These are phyloP conservation scores for Parafenestella ontariensis DNA, from an alignment of 2,329 filamentous ascomycete genomes.

Conservation along the genomic window DNA sequence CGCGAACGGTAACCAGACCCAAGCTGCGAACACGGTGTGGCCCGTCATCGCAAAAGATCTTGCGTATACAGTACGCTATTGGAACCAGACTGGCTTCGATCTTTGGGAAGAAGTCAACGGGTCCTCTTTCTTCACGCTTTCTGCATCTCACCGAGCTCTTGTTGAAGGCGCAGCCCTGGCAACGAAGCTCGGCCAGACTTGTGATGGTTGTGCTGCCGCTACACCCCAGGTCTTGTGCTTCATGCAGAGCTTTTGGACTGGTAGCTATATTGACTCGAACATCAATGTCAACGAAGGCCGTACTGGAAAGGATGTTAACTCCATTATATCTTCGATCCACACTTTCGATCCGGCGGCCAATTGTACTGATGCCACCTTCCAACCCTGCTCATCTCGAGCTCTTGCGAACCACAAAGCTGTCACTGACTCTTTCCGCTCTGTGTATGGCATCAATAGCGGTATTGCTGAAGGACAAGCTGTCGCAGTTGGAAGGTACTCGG, in stretches of 20 bases:
- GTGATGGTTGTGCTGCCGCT: conserved; percentile 66
- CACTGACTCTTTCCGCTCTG: conserved; percentile 74
- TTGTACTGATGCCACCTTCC: conserved; percentile 76
- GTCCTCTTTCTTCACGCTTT: conserved; percentile 80
- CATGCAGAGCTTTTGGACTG: conserved; percentile 76
- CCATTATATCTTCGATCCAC: conserved; percentile 62
- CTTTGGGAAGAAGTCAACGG: conserved; percentile 84
- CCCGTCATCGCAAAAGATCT: conserved; percentile 79
- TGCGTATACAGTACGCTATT: conserved; percentile 74
- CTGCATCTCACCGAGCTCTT: conserved; percentile 70
- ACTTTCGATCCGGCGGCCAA: conserved; percentile 71
- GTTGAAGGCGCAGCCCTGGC: conserved; percentile 72
- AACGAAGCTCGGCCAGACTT: conserved; percentile 65
- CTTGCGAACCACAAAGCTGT: conserved; percentile 79
- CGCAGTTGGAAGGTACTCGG: conserved; percentile 53
- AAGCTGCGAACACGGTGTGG: conserved; percentile 64
- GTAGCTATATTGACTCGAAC: conserved; percentile 72
- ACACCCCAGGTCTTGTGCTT: conserved; percentile 77
- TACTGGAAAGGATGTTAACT: conserved; percentile 75
- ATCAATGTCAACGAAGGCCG: conserved; percentile 66
- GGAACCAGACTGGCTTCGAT: conserved; percentile 70
- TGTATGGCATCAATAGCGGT: conserved; percentile 74
- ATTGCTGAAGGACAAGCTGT: conserved; percentile 65
- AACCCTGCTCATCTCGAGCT: conserved; percentile 68
- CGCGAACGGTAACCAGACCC: conserved; percentile 61